Evolutionary conservation across 768 basidiomycete genomes (phyloP).

Genomic region (Leccinum truebloodii): DNA sequence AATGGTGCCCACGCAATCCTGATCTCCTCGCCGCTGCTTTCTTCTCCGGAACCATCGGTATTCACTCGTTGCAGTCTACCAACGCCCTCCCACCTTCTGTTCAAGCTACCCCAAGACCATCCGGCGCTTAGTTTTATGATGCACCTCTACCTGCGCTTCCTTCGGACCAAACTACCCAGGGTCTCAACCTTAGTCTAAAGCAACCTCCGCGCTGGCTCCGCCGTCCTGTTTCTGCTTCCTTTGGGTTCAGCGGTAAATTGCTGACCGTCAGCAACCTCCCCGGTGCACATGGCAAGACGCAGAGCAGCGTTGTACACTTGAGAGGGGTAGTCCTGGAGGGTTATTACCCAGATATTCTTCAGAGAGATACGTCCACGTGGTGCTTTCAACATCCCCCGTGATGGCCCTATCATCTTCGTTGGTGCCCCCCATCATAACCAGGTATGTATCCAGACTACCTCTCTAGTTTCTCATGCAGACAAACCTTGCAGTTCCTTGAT

Average conservation of each 20-base stretch:
- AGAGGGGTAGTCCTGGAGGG: conserved; percentile 70
- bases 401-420: conserved; percentile 92
- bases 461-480: conserved; percentile 15
- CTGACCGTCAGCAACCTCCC: conserved; percentile 79
- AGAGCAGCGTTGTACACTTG: conserved; percentile 80
- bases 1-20: conserved; percentile 92
- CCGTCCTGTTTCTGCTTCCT: conserved; percentile 75
- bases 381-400: conserved; percentile 89
- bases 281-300: conserved; percentile 71
- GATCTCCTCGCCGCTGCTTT: conserved; percentile 90
- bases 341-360: conserved; percentile 98
- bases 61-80: conserved; percentile 94
- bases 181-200: conserved; percentile 77
- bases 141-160: conserved; percentile 45
- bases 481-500: conserved; percentile 76
- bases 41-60: conserved; percentile 91
- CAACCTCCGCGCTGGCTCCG: conserved; percentile 96
- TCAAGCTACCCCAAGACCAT: conserved; percentile 46
- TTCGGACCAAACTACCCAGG: conserved; percentile 46
- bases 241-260: conserved; percentile 91
- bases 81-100: conserved; percentile 45
- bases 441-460: conserved; percentile 40
- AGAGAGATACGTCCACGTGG: conserved; percentile 92
- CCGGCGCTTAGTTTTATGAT: conserved; percentile 81
- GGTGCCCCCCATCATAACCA: conserved; percentile 93